Evolutionary conservation across 2,329 filamentous ascomycete species (phyloP).

Genomic region (Xylaria hypoxylon): DNA sequence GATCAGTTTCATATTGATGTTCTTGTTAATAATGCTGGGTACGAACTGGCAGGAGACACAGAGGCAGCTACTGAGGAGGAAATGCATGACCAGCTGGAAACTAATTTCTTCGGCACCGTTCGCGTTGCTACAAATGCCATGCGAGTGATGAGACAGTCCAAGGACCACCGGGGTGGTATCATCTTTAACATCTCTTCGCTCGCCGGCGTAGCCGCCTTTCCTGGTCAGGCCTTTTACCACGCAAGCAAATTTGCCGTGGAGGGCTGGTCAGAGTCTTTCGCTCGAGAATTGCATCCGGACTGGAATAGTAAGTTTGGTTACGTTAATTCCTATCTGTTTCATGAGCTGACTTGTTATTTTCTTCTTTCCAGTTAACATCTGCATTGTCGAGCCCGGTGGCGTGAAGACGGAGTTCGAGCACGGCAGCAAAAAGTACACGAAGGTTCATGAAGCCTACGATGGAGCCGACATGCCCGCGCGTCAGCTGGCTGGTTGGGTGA

Average conservation of each 20-base stretch:
- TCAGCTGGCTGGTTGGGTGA: conserved; percentile 31
- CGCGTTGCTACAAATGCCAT: conserved; percentile 29
- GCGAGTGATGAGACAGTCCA: conserved; percentile 25
- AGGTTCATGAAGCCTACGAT: conserved; percentile 29
- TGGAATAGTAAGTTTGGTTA: conserved; percentile 37
- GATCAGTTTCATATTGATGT: conserved; percentile 31
- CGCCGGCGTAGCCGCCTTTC: conserved; percentile 34
- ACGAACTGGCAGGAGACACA: conserved; percentile 35
- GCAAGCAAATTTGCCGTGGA: conserved; percentile 37
- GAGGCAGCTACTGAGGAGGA: conserved; percentile 33
- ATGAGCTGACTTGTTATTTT: background rate
- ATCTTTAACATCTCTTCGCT: conserved; percentile 39
- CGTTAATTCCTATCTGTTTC: background rate
- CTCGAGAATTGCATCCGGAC: conserved; percentile 34
- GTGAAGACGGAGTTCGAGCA: conserved; percentile 37
- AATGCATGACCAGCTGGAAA: conserved; percentile 35
- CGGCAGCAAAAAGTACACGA: conserved; percentile 33
- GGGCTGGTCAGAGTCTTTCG: conserved; percentile 38
- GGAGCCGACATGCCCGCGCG: conserved; percentile 34
- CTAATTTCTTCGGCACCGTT: conserved; percentile 37
- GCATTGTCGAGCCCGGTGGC: conserved; percentile 35
- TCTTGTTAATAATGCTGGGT: conserved; percentile 38
- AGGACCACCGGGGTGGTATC: conserved; percentile 27
- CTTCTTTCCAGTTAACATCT: conserved; percentile 29
- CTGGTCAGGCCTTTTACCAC: conserved; percentile 35